Evolutionary conservation across 108 stramenopile genomes (phyloP).

Genomic region (Skeletonema tropicum): DNA sequence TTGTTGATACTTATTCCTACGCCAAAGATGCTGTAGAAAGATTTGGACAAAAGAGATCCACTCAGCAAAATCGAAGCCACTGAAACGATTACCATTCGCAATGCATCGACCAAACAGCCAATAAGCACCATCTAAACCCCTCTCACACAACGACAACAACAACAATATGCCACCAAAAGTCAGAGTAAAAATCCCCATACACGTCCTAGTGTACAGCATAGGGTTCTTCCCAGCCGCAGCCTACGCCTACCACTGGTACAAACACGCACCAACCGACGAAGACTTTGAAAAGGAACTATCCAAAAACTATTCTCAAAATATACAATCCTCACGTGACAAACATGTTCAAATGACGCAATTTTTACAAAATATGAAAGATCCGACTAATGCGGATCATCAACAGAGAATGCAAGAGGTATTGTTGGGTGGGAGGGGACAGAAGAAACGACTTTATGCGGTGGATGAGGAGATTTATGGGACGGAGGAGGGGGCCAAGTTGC

Average conservation of each 20-base stretch:
- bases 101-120: too few species aligned
- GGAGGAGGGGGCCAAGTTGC: slow-evolving; percentile 53
- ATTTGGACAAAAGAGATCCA: too few species aligned
- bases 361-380: slow-evolving; percentile 44
- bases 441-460: slow-evolving; percentile 53
- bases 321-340: slow-evolving; percentile 28
- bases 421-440: slow-evolving; percentile 49
- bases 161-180: slow-evolving; percentile 51
- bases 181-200: slow-evolving; percentile 51
- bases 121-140: too few species aligned
- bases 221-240: slow-evolving; percentile 40
- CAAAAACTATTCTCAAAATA: slow-evolving; percentile 53
- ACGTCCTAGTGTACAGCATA: slow-evolving; percentile 55
- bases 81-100: too few species aligned
- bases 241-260: slow-evolving; percentile 56
- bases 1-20: too few species aligned
- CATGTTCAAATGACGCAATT: slow-evolving; percentile 39
- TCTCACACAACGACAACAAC: too few species aligned
- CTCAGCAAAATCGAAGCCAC: too few species aligned
- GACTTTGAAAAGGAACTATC: slow-evolving; percentile 45
- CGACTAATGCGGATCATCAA: slow-evolving; percentile 37
- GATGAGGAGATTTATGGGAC: slow-evolving; percentile 55
- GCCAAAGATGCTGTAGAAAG: too few species aligned
- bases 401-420: slow-evolving; percentile 50
- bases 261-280: slow-evolving; percentile 50